Conservation (phyloP, 208 protist species). For the Sergeia podlipaevii region DNA sequence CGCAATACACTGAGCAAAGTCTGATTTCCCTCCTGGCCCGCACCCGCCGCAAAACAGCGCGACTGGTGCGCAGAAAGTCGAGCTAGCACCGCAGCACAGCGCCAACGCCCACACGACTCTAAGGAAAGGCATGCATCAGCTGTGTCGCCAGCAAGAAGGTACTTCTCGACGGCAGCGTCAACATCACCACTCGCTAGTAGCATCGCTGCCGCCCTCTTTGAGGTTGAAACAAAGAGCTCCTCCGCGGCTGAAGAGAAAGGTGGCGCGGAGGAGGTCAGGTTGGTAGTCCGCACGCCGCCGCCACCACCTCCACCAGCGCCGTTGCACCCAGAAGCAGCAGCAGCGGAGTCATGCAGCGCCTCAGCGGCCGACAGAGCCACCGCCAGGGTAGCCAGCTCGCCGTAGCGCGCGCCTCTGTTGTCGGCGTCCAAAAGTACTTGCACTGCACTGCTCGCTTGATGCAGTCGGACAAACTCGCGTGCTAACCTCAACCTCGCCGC, state of each 20-base stretch:
- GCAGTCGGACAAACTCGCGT: conserved; percentile 53
- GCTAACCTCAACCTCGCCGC: conserved; percentile 35
- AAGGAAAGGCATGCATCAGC: conserved; percentile 52
- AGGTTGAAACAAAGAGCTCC: conserved; percentile 35
- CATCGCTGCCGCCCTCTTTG: conserved; percentile 62
- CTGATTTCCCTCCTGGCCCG: no score
- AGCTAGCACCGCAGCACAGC: conserved; percentile 48
- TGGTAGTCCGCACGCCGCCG: neutral
- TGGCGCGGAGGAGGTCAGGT: neutral
- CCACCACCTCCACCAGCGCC: neutral
- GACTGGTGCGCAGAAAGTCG: conserved; percentile 14
- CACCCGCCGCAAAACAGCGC: no score
- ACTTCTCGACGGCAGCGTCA: conserved; percentile 71
- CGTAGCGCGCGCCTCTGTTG: conserved; percentile 43
- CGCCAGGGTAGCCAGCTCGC: conserved; percentile 57
- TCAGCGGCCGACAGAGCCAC: conserved; percentile 46
- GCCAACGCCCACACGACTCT: conserved; percentile 67
- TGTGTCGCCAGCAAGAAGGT: conserved; percentile 54
- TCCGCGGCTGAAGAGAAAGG: conserved; percentile 14
- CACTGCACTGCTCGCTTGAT: conserved; percentile 42
- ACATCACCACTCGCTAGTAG: conserved; percentile 63
- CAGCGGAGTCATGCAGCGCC: neutral
- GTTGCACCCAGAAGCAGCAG: conserved; percentile 2
- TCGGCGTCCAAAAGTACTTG: conserved; percentile 70
- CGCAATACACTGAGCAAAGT: conserved; percentile 23